Percentiles rank a stretch among this genome's conserved stretches.
phyloP scores from a whole-genome alignment of 2,329 filamentous ascomycete genomes.

The Mycogone perniciosa region DNA sequence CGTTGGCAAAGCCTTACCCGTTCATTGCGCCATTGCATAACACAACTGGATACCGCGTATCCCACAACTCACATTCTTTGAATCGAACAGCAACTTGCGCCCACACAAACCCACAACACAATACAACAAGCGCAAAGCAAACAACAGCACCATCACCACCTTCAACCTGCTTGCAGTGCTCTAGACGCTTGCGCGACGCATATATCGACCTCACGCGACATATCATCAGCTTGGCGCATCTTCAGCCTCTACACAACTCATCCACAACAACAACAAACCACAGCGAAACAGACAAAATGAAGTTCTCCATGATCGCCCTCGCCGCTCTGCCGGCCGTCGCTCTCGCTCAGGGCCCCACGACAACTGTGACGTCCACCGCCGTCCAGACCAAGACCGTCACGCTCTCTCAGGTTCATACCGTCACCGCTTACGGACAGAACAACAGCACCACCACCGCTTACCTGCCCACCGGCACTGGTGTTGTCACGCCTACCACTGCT shows the following conservation, averaged over 20 bases:
- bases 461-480: constrained; percentile 13
- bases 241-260: constrained; percentile 16
- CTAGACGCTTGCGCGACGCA: not conserved
- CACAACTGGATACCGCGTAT: constrained; percentile 8
- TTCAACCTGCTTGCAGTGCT: constrained; percentile 1
- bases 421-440: constrained; percentile 29
- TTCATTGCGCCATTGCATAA: not conserved
- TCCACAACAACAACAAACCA: constrained; percentile 10
- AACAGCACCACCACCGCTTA: constrained; percentile 29
- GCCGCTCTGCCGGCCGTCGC: constrained; percentile 50
- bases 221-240: constrained; percentile 19
- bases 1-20: constrained; percentile 14
- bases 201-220: constrained; percentile 11
- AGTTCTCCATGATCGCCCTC: constrained; percentile 37
- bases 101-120: not conserved
- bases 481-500: constrained; percentile 18
- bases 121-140: not conserved
- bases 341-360: constrained; percentile 33
- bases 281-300: constrained; percentile 27
- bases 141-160: not conserved
- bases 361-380: constrained; percentile 33
- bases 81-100: constrained; percentile 8
- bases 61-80: constrained; percentile 11
- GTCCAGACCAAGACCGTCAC: constrained; percentile 46
- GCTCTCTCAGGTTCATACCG: constrained; percentile 40